Base-by-base conservation (phyloP, 805 yeast species). In the Grigorovia humatica region DNA sequence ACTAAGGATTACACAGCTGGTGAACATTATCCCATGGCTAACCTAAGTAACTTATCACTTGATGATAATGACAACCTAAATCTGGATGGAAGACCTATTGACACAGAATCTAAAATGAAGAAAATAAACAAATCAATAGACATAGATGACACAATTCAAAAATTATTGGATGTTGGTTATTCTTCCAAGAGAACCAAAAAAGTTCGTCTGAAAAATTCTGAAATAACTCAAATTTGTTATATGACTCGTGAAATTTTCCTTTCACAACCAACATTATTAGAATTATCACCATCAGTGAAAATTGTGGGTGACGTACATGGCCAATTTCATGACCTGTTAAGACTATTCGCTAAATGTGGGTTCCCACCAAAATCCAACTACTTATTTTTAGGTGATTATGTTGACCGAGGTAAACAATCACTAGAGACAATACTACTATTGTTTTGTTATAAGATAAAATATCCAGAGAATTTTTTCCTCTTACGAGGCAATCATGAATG, bases 401-500 rank as follows among this genome's bases (percentile, higher is more conserved):
- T 93, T 47, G 99, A 93, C 71, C 78, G 99, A 58, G 99, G 99
- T 52, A 93, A 93, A 69, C 99, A 93, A 70, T 84, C 95, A 3
- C 72, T 93, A 52, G 99, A 93, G 67, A 93, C 99, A 0, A 89
- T 93, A 20, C 71, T 91, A 54, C 73, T 93, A 48, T 73, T 93
- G 54, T 74, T 93, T 49, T 90, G 97, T 69, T 93, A 88, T 73
- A 93, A 93, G 68, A 90, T 93, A 69, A 91, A 91, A 68, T 91
- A 89, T 63, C 98, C 99, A 0, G 97, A 93, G 63, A 91, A 91
- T 70, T 90, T 93, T 68, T 93, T 91, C 68, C 70, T 93, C 53
- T 74, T 93, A 44, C 75, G 99, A 59, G 99, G 99, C 19, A 93
- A 93, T 69, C 99, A 93, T 70, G 99, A 93, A 72, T 88, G 96